A percentile compares a stretch with the other conserved stretches of the same genome.
Conservation (phyloP, 371 early-diverging fungal genomes). For the Polyrhizophydium stewartii region DNA sequence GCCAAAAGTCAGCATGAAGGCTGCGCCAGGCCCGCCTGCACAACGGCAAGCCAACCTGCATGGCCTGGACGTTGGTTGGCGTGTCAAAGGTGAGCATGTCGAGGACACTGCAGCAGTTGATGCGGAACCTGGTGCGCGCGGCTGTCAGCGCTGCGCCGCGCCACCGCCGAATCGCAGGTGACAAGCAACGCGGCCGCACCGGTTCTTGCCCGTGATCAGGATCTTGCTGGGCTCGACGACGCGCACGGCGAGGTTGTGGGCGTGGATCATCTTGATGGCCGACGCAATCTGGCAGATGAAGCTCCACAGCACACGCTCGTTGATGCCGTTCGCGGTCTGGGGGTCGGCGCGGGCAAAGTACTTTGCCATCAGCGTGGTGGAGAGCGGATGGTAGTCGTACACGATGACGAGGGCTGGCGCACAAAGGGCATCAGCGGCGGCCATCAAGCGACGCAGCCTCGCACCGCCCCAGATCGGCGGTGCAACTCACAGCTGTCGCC, state of each 20-base stretch:
- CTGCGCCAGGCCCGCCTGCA: no score
- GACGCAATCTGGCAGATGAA: slow-evolving; percentile 81
- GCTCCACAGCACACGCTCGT: slow-evolving; percentile 82
- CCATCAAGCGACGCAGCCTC: not conserved
- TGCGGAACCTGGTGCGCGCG: slow-evolving; percentile 51
- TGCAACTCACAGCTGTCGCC: slow-evolving; percentile 75
- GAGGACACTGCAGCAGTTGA: slow-evolving; percentile 78
- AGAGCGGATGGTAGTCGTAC: slow-evolving; percentile 87
- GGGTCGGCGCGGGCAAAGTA: slow-evolving; percentile 43
- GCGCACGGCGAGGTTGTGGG: slow-evolving; percentile 71
- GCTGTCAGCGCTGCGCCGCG: not conserved
- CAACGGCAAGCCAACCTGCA: no score
- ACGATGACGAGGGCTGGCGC: slow-evolving; percentile 70
- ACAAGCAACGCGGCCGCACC: slow-evolving; percentile 34
- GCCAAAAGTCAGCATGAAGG: not conserved
- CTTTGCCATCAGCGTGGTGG: slow-evolving; percentile 64
- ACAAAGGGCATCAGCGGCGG: not conserved
- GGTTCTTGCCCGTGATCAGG: slow-evolving; percentile 74
- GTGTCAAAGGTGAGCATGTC: slow-evolving; percentile 78
- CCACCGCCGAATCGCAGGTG: not conserved
- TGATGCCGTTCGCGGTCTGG: slow-evolving; percentile 25
- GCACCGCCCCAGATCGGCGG: not conserved
- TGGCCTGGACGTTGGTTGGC: slow-evolving; percentile 21
- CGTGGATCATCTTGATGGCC: slow-evolving; percentile 78
- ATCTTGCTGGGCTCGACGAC: slow-evolving; percentile 77